Base-by-base conservation (phyloP, 2,329 filamentous ascomycete genomes). In the Colletotrichum agaves region DNA sequence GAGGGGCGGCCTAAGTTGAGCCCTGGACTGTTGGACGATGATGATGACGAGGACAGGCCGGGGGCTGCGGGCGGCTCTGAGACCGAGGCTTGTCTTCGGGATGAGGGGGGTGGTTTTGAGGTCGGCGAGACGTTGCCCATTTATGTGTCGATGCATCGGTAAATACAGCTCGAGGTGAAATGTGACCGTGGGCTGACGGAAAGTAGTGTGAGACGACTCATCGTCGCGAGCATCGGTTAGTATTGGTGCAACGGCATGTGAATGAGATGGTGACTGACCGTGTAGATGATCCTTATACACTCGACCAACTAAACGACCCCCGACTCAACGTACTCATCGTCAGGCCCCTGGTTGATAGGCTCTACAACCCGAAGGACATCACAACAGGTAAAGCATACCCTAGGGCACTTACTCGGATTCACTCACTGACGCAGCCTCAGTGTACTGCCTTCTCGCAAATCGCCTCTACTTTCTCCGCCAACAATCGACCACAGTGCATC, bases 371-470 rank as follows among this genome's bases (percentile, higher is more conserved):
- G 44, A 82, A 88, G 23, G 90, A 92, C 77, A 84, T 90, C 37
- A 90, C 89, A 1, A 83, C 90, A 60, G 83, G 86, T 88, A 77
- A 56, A n/a, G 4, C 17, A 10, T 6, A 27, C 13, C 31, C n/a
- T n/a, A n/a, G n/a, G n/a, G n/a, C 37, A 2, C 5, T 19, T n/a
- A 23, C 11, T 41, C 5, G 27, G 37, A n/a, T 2, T 19, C 17
- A 55, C 21, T 39, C 17, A 69, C 44, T 67, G 13, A 67, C 44
- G 39, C 19, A 19, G 8, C 15, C 63, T 15, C 70, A 88, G 89
- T 92, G 0, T 93, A 92, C 74, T 92, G 90, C 75, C 80, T 93
- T 21, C 82, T 93, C 27, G 90, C 91, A 64, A 93, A 93, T 72
- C 84, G 89, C 13, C 85, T 89, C 61, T 88, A 92, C 69, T 93